These are phyloP conservation scores for Psidium friedrichsthalianum DNA, from an alignment of 345 rosid species.

Conservation along the genomic window DNA sequence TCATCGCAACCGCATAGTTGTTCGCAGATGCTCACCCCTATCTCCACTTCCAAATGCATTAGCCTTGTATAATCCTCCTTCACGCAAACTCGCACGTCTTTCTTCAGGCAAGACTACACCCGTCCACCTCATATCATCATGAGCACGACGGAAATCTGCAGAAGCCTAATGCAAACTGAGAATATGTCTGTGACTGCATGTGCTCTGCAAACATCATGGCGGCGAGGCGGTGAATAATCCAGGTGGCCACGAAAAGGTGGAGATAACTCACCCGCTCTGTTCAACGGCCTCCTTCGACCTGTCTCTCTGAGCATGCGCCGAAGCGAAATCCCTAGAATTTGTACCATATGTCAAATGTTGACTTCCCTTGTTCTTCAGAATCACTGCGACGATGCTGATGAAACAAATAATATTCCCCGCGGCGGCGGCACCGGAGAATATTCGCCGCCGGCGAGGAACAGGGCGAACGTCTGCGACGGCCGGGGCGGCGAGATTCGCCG, in stretches of 20 bases:
- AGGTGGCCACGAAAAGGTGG: neutral
- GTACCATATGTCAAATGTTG: neutral
- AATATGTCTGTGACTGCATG: neutral
- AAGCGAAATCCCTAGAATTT: neutral
- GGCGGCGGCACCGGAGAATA: neutral
- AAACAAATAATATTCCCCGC: neutral
- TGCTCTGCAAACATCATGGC: neutral
- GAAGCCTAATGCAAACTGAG: neutral
- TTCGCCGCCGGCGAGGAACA: neutral
- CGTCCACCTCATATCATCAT: neutral
- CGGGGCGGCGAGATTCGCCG: neutral
- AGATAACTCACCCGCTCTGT: neutral
- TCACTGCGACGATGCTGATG: neutral
- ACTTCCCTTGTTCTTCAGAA: neutral
- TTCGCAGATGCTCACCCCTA: neutral
- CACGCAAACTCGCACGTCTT: neutral
- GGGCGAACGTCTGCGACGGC: neutral
- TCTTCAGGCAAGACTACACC: neutral
- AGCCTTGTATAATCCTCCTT: neutral
- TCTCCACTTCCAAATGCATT: neutral
- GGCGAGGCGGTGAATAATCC: neutral
- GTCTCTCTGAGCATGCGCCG: neutral
- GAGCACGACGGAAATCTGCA: neutral
- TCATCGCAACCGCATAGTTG: constrained; percentile 10
- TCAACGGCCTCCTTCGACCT: neutral